A percentile compares a stretch with the other conserved stretches of the same genome.
Conservation (phyloP, 163 green algal species). For the Picocystis sp. region DNA sequence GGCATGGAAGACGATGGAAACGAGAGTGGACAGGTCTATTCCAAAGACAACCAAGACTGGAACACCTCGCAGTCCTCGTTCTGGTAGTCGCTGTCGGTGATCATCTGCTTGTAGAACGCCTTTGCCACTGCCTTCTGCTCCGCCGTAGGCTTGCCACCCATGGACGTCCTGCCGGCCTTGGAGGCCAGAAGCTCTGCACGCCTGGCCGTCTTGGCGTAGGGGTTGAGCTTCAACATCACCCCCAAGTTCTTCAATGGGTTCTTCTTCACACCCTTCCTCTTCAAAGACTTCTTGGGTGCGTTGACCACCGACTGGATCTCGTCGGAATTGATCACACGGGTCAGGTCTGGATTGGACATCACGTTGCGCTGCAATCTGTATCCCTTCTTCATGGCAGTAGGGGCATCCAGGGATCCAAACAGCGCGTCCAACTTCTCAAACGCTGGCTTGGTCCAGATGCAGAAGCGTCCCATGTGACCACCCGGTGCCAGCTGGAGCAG, state of each 20-base stretch:
- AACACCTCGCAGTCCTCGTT: constrained; percentile 88
- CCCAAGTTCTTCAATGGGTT: constrained; percentile 96
- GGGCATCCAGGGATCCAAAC: constrained; percentile 39
- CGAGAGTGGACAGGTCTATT: too few relatives aligned
- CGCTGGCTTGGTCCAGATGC: constrained; percentile 92
- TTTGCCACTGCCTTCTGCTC: constrained; percentile 14
- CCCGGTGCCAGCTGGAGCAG: constrained; percentile 92
- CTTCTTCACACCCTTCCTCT: constrained; percentile 76
- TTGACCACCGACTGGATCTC: constrained; percentile 83
- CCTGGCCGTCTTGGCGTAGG: constrained; percentile 44
- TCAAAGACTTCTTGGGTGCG: constrained; percentile 43
- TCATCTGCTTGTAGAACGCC: constrained; percentile 45
- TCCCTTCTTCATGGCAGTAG: constrained; percentile 46
- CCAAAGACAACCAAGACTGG: constrained; percentile 36
- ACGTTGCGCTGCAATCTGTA: constrained; percentile 73
- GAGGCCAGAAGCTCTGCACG: constrained; percentile 26
- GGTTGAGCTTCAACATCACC: constrained; percentile 94
- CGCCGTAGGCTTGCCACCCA: constrained; percentile 1
- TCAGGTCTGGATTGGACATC: constrained; percentile 88
- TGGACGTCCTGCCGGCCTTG: not conserved
- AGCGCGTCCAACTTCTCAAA: constrained; percentile 85
- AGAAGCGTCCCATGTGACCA: constrained; percentile 92
- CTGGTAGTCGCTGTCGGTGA: constrained; percentile 71
- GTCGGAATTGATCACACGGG: constrained; percentile 90
- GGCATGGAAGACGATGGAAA: too few relatives aligned